Base-by-base conservation (phyloP, 495 filamentous ascomycete species). In the Neurospora pannonica region DNA sequence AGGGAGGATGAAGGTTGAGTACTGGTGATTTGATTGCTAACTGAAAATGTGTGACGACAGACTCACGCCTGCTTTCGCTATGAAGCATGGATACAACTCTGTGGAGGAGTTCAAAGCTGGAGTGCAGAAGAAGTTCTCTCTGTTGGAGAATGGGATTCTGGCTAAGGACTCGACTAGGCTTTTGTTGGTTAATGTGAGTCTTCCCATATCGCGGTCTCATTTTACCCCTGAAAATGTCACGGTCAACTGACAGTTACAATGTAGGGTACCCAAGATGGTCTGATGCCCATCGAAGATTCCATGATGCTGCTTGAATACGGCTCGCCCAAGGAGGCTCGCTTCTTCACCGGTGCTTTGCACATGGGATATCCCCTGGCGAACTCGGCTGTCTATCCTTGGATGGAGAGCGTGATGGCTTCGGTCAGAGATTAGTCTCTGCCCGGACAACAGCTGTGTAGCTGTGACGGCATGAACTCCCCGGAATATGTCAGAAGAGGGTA, bases 241-340 rank as follows among this genome's bases (percentile, higher is more conserved):
- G 2, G 38, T 46, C 36, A 19, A 48, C 40, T 28, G 13, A 71
- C 73, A 67, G 78, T 79, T 43, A 80, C 75, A 36, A 43, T 42
- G n/a, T 38, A 92, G 88, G 91, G 92, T 15, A 88, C 87, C 10
- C 84, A 88, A 40, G 92, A 93, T 74, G 92, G 90, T 9, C 85
- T 94, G 69, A 92, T 93, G 82, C 93, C 92, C 0, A 92, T 94
- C 73, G 92, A 94, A 76, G 92, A 94, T 79, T 94, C 86, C 74
- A 89, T 88, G 79, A 82, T 90, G 76, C 83, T 89, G 19, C 86
- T 93, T 73, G 89, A 92, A 78, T 88, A 93, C 74, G 92, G 92
- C 15, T 85, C 86, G 72, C 89, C 90, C 38, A 95, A 94, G 84
- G 92, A 94, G 80, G 91, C 86, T 0, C 81, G 85, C 4, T 91